These are phyloP conservation scores for Recurvomyces mirabilis DNA, from an alignment of 495 filamentous ascomycete species.

Conservation along the genomic window DNA sequence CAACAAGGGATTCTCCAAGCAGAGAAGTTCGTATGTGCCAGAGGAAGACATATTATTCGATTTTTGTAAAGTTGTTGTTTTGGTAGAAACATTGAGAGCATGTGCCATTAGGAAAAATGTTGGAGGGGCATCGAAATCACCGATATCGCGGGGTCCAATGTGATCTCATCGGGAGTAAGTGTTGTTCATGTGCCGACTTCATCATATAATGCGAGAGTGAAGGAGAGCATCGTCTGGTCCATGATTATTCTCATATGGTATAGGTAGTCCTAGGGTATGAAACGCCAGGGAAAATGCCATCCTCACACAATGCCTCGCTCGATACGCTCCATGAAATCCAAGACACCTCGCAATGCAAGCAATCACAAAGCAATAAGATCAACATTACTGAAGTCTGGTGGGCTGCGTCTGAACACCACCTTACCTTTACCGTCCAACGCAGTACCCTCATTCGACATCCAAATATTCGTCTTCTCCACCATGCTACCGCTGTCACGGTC, in stretches of 20 bases:
- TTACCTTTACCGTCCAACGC: conserved; percentile 72
- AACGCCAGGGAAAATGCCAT: no score
- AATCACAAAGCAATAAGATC: conserved; percentile 73
- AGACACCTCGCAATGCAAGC: no score
- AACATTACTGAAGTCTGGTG: conserved; percentile 84
- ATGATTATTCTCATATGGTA: no score
- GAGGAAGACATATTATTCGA: neutral
- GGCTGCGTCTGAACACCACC: conserved; percentile 78
- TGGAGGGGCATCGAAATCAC: no score
- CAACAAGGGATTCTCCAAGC: conserved; percentile 92
- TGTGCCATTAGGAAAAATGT: conserved; percentile 4
- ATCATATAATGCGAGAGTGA: no score
- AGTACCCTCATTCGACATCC: conserved; percentile 88
- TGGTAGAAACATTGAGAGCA: neutral
- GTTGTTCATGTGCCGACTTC: no score
- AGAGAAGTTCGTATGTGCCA: conserved; percentile 58
- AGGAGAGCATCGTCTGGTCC: no score
- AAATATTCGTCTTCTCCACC: conserved; percentile 38
- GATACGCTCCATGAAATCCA: no score
- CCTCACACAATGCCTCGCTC: no score
- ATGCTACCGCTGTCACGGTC: no score
- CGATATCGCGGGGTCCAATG: no score
- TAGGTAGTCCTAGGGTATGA: neutral
- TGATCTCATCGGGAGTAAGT: no score
- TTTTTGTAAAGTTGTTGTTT: conserved; percentile 1